Percentiles rank a stretch among this genome's conserved stretches.
Evolutionary conservation across 2,329 filamentous ascomycete species (phyloP).

Genomic region (Pseudogymnoascus sp.): DNA sequence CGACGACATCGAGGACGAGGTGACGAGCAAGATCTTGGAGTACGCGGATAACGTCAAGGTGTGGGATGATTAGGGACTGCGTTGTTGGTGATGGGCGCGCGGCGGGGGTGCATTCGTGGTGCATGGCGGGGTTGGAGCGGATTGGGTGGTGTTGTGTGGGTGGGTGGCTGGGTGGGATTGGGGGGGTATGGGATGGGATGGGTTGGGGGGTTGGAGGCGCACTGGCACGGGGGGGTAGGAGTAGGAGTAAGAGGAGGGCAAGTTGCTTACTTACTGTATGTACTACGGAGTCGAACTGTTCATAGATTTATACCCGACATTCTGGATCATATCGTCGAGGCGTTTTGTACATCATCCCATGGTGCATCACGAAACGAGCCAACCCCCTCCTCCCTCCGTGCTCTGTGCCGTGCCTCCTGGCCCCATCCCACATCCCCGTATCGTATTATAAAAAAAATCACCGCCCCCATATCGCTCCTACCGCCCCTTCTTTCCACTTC

Average conservation of each 20-base stretch:
- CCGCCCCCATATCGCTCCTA: background rate
- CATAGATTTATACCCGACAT: background rate
- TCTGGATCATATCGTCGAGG: background rate
- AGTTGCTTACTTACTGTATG: background rate
- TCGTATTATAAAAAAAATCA: too few relatives aligned
- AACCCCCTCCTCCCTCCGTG: background rate
- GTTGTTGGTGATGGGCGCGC: background rate
- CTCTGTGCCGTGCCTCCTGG: background rate
- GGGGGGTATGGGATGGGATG: background rate
- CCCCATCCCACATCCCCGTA: background rate
- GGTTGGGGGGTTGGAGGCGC: background rate
- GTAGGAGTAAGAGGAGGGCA: background rate
- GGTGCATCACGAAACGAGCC: background rate
- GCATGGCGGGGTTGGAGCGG: background rate
- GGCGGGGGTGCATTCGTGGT: background rate
- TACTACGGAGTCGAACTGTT: background rate
- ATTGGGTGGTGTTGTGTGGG: conserved; percentile 1
- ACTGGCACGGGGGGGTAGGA: background rate
- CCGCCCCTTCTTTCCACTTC: background rate
- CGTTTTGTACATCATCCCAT: background rate
- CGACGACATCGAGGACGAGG: conserved; percentile 64
- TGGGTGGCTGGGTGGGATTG: background rate
- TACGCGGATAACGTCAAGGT: conserved; percentile 81
- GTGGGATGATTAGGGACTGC: conserved; percentile 20
- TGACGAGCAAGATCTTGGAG: conserved; percentile 71